Conservation (phyloP, 768 basidiomycete species). For the Rhodotorula diobovata region DNA sequence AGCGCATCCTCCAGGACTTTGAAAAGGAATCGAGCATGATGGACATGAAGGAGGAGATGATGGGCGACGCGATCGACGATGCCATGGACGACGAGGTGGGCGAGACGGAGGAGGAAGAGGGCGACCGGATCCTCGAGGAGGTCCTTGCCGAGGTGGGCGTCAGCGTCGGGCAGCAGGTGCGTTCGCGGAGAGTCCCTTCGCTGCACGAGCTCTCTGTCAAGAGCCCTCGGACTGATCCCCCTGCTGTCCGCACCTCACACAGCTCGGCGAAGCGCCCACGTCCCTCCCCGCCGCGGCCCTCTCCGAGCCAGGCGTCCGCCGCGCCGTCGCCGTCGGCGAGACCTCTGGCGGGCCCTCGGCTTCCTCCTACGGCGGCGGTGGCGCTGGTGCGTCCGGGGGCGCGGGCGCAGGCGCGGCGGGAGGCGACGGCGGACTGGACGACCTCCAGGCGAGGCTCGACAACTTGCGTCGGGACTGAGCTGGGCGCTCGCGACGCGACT, state of each 20-base stretch:
- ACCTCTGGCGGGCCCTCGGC: constrained; percentile 41
- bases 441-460: constrained; percentile 86
- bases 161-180: constrained; percentile 69
- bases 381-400: constrained; percentile 44
- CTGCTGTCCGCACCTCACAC: too few relatives aligned
- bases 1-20: constrained; percentile 95
- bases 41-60: constrained; percentile 99
- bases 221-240: too few relatives aligned
- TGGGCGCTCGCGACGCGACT: not conserved
- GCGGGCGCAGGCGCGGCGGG: constrained; percentile 39
- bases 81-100: constrained; percentile 78
- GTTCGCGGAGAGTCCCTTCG: constrained; percentile 9
- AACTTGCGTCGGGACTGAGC: constrained; percentile 59
- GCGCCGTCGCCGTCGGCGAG: constrained; percentile 82
- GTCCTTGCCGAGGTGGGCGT: constrained; percentile 98
- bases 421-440: constrained; percentile 72
- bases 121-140: constrained; percentile 91
- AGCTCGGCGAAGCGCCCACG: constrained; percentile 44
- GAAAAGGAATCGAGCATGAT: constrained; percentile 95
- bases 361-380: constrained; percentile 50
- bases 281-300: constrained; percentile 43
- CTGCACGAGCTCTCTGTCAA: not conserved
- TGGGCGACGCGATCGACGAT: constrained; percentile 96
- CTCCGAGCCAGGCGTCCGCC: constrained; percentile 55
- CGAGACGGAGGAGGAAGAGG: constrained; percentile 86